A percentile compares a stretch with the other conserved stretches of the same genome.
Conservation (phyloP, 768 basidiomycete species). For the Phylloporus sp. region DNA sequence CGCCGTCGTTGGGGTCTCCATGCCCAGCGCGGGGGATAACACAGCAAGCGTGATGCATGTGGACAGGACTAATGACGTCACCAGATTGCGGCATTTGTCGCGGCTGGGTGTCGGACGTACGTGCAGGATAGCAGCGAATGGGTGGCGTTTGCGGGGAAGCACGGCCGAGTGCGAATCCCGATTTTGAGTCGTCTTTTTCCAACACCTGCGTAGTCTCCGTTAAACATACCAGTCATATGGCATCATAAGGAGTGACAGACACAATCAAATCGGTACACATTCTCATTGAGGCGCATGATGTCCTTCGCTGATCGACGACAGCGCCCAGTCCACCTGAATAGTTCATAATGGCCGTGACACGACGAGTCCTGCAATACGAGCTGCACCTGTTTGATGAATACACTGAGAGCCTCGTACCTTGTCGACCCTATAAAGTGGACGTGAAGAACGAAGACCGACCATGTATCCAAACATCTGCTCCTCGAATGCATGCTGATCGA, state of each 20-base stretch:
- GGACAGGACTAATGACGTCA: too few species aligned
- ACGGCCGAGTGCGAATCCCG: too few species aligned
- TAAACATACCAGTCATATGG: neutral
- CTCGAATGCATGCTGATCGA: constrained; percentile 84
- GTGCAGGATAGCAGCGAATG: too few species aligned
- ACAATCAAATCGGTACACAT: constrained; percentile 78
- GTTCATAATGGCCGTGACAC: too few species aligned
- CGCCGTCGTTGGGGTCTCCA: too few species aligned
- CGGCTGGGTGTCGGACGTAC: too few species aligned
- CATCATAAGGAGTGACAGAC: constrained; percentile 34
- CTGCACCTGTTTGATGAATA: constrained; percentile 88
- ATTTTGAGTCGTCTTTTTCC: constrained; percentile 72
- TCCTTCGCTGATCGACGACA: constrained; percentile 64
- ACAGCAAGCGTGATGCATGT: too few species aligned
- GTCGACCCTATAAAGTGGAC: constrained; percentile 45
- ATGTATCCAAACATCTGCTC: constrained; percentile 85
- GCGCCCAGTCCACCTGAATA: constrained; percentile 67
- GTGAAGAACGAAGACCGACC: constrained; percentile 35
- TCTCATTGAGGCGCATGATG: constrained; percentile 69
- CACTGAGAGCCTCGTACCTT: constrained; percentile 86
- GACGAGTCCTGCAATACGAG: constrained; percentile 58
- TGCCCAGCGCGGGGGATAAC: too few species aligned
- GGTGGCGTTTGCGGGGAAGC: too few species aligned
- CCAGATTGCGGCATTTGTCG: too few species aligned
- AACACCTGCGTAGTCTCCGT: constrained; percentile 61